These are phyloP conservation scores for Boeremia exigua DNA, from an alignment of 2,329 filamentous ascomycete species.

Conservation along the genomic window DNA sequence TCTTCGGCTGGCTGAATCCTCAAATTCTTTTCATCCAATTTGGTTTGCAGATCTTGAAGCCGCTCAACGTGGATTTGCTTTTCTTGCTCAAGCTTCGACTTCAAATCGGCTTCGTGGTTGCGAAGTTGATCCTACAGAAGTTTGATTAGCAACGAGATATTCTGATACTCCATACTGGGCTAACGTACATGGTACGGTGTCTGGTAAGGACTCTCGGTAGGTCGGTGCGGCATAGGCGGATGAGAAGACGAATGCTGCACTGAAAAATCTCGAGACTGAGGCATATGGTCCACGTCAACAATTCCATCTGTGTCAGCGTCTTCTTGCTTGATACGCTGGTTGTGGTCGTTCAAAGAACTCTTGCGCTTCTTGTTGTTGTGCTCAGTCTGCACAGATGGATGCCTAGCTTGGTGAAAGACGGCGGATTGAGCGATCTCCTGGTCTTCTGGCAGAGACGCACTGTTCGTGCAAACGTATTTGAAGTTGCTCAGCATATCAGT, in stretches of 20 bases:
- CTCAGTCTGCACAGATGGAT: not conserved
- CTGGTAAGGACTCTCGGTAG: no score
- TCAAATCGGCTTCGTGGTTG: no score
- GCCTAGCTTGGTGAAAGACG: not conserved
- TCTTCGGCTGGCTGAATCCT: not conserved
- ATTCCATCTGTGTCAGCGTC: not conserved
- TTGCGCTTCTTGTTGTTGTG: not conserved
- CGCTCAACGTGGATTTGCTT: no score
- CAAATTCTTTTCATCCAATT: not conserved
- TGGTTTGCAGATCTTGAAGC: no score
- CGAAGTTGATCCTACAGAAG: no score
- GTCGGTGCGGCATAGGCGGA: no score
- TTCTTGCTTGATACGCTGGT: not conserved
- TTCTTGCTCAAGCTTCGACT: no score
- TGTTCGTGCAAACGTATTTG: not conserved
- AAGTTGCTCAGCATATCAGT: conserved; percentile 6
- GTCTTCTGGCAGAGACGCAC: not conserved
- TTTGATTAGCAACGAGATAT: no score
- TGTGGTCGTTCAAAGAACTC: not conserved
- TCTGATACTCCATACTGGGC: no score
- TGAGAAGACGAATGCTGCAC: no score
- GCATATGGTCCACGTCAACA: not conserved
- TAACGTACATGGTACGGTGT: no score
- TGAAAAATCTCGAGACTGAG: not conserved
- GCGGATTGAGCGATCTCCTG: not conserved